Base-by-base conservation (phyloP, 1,139 yeast genomes). In the Cylindricascospora bacillispora region DNA sequence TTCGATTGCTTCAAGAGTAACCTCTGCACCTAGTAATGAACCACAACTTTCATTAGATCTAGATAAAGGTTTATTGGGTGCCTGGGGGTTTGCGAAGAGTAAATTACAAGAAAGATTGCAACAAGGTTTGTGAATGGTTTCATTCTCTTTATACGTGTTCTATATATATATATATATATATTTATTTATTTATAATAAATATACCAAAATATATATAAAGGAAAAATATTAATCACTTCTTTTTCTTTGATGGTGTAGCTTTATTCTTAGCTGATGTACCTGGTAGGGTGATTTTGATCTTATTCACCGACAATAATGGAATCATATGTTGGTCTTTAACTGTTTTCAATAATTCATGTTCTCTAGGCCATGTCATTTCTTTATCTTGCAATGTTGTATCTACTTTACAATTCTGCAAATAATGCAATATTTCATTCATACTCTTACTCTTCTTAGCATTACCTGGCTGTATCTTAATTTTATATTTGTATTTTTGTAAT, bases 391-490 rank as follows among this genome's bases (percentile, higher is more conserved):
- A 56, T 7, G 59, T 45, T 3, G 57, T 37, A 41, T 77, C 89
- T 15, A 70, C 48, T 37, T 73, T 71, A 34, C 83, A 62, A 21
- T 59, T 61, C 26, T 65, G 57, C 47, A 85, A 73, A 42, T 67
- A 67, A 38, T 70, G 66, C 31, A 85, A 44, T 2, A 73, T 63
- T 37, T 85, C 95, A 35, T 67, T 67, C 22, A 83, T 63, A 0
- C 92, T 76, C 49, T 89, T 89, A 2, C 95, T 94, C 54, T 86
- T 89, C 54, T 92, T 89, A 16, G 77, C 75, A 25, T 68, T 63
- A 1, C 99, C 99, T 0, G 93, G 92, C 42, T 75, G 83, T 24
- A 89, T 58, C 54, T 89, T 86, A 23, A 82, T 77, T 51, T 83
- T 85, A 57, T 80, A 85, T 51, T 81, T 78, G 56, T 67, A 70